Percentiles rank a stretch among this genome's conserved stretches.
Evolutionary conservation across 768 basidiomycete genomes (phyloP).

Genomic region (Chalciporus sphaerocephalus): DNA sequence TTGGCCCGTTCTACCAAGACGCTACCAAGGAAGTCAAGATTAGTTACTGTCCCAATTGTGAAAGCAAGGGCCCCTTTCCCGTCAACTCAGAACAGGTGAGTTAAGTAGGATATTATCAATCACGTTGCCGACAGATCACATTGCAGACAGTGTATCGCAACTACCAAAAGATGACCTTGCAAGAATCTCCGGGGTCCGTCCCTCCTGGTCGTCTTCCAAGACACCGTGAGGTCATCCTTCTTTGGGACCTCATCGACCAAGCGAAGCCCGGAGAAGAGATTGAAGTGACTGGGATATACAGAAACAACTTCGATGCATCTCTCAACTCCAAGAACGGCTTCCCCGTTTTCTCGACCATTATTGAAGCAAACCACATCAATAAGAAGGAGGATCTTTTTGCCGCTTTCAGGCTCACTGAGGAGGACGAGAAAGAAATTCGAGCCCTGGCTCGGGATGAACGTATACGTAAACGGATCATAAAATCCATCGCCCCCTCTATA

Average conservation of each 20-base stretch:
- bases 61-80: conserved; percentile 90
- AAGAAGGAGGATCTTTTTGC: conserved; percentile 99
- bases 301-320: conserved; percentile 98
- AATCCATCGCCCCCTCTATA: conserved; percentile 97
- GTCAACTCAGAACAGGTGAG: conserved; percentile 94
- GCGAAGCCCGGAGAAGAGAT: conserved; percentile 99
- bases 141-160: conserved; percentile 94
- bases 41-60: conserved; percentile 91
- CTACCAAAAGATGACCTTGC: conserved; percentile 97
- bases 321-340: conserved; percentile 99
- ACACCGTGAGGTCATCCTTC: conserved; percentile 91
- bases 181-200: conserved; percentile 96
- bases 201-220: conserved; percentile 95
- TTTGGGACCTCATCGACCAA: conserved; percentile 97
- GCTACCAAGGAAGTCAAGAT: conserved; percentile 90
- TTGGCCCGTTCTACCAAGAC: conserved; percentile 98
- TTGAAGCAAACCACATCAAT: conserved; percentile 98
- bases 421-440: conserved; percentile 92
- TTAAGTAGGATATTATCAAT: conserved; percentile 1
- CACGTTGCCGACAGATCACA: background rate
- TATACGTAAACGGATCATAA: conserved; percentile 95
- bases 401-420: conserved; percentile 95
- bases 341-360: conserved; percentile 96
- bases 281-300: conserved; percentile 96
- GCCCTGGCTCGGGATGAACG: conserved; percentile 85